These are phyloP conservation scores for Apiospora hydei DNA, from an alignment of 2,329 filamentous ascomycete genomes.

Conservation along the genomic window DNA sequence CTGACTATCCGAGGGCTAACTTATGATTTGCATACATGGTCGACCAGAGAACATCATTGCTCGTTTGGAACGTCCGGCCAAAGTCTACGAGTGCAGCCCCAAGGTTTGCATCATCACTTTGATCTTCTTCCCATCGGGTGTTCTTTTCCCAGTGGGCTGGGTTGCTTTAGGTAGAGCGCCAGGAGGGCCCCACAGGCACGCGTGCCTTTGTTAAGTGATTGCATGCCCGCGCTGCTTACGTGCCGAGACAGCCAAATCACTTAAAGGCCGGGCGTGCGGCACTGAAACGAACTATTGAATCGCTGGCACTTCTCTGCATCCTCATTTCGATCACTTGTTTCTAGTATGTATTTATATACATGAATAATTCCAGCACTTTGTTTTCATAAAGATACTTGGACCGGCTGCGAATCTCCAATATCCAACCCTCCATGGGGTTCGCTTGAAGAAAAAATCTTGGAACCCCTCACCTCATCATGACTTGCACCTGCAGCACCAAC, in stretches of 20 bases:
- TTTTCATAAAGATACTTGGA: neutral
- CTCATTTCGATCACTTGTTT: neutral
- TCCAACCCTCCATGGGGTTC: neutral
- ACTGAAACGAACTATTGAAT: constrained; percentile 1
- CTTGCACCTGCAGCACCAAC: constrained; percentile 20
- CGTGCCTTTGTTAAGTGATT: neutral
- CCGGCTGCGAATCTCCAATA: neutral
- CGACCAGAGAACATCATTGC: neutral
- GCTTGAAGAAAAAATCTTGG: neutral
- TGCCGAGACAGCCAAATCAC: constrained; percentile 17
- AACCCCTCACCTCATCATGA: constrained; percentile 20
- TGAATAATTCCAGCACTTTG: neutral
- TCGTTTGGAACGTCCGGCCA: neutral
- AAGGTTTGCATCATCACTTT: neutral
- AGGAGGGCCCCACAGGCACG: neutral
- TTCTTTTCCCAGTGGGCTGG: neutral
- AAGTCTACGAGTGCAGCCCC: neutral
- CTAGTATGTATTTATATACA: neutral
- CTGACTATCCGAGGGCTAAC: neutral
- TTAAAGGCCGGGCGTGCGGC: constrained; percentile 8
- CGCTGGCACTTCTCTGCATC: neutral
- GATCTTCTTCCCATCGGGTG: neutral
- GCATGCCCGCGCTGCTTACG: neutral
- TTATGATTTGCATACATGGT: neutral
- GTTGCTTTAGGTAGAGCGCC: neutral